phyloP scores from a whole-genome alignment of 140 eudicot species.

The Bidens hawaiensis region DNA sequence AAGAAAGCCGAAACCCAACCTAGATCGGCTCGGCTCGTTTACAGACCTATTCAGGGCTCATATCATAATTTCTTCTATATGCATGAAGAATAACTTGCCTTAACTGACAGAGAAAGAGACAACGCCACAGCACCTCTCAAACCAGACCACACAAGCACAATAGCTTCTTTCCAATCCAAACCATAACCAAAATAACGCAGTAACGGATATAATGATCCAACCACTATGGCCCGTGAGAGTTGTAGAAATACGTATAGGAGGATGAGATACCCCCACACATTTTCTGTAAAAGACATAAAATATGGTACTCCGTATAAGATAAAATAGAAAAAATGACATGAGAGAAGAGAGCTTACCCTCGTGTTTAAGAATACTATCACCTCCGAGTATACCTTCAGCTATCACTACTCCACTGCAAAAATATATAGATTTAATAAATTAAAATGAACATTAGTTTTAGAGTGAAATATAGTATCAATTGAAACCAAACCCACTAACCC shows the following conservation, averaged over 20 bases:
- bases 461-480: too few species aligned
- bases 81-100: slow-evolving; percentile 50
- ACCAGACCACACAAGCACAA: slow-evolving; percentile 84
- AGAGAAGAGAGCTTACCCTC: slow-evolving; percentile 41
- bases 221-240: slow-evolving; percentile 61
- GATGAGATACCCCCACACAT: slow-evolving; percentile 84
- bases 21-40: too few species aligned
- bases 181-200: slow-evolving; percentile 87
- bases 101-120: slow-evolving; percentile 84
- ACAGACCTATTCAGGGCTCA: slow-evolving; percentile 2
- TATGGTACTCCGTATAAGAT: neutral
- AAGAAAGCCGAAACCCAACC: too few species aligned
- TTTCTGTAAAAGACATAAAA: slow-evolving; percentile 35
- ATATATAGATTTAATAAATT: neutral
- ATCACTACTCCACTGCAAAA: slow-evolving; percentile 85
- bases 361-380: slow-evolving; percentile 47
- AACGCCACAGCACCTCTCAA: slow-evolving; percentile 94
- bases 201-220: slow-evolving; percentile 70
- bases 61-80: neutral
- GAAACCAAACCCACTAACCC: too few species aligned
- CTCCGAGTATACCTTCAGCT: slow-evolving; percentile 79
- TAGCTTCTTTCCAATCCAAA: slow-evolving; percentile 93
- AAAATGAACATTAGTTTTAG: too few species aligned
- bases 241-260: slow-evolving; percentile 78
- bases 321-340: neutral